phyloP scores from a whole-genome alignment of 2,329 filamentous ascomycete species.

The Huntiella bhutanensis region DNA sequence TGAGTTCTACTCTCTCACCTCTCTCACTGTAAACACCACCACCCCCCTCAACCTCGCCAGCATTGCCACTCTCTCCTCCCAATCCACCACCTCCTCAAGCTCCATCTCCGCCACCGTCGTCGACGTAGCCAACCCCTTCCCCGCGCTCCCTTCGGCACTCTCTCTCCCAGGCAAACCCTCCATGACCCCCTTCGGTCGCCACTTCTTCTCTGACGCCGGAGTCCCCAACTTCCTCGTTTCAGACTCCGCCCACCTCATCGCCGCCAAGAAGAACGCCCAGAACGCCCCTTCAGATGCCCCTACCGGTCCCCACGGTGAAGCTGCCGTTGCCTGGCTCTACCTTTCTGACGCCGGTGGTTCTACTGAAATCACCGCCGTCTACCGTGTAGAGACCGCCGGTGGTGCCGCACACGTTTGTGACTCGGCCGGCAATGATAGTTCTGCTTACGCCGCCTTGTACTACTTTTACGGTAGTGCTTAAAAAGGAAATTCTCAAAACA shows the following conservation, averaged over 20 bases:
- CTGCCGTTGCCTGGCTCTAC: conserved; percentile 8
- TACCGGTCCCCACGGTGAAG: conserved; percentile 3
- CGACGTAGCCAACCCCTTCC: conserved; percentile 24
- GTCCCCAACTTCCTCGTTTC: conserved; percentile 42
- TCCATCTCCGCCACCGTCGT: conserved; percentile 22
- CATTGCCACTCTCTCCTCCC: not conserved
- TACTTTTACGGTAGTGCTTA: conserved; percentile 30
- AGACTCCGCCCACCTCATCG: conserved; percentile 22
- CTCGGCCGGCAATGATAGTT: conserved; percentile 20
- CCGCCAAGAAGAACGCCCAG: conserved; percentile 27
- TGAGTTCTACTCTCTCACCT: conserved; percentile 18
- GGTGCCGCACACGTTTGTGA: conserved; percentile 14
- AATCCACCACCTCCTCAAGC: conserved; percentile 14
- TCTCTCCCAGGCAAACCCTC: conserved; percentile 19
- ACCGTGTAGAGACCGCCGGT: conserved; percentile 11
- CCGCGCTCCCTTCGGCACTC: conserved; percentile 21
- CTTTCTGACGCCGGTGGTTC: conserved; percentile 8
- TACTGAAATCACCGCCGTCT: not conserved
- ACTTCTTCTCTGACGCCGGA: conserved; percentile 41
- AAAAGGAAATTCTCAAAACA: not conserved
- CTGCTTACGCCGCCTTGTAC: conserved; percentile 37
- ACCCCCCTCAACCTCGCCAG: conserved; percentile 29
- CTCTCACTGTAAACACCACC: conserved; percentile 22
- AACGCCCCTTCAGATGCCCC: conserved; percentile 13
- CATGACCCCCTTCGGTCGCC: conserved; percentile 36